Evolutionary conservation across 2,329 filamentous ascomycete species (phyloP).

Genomic region (Colletotrichum musicola): DNA sequence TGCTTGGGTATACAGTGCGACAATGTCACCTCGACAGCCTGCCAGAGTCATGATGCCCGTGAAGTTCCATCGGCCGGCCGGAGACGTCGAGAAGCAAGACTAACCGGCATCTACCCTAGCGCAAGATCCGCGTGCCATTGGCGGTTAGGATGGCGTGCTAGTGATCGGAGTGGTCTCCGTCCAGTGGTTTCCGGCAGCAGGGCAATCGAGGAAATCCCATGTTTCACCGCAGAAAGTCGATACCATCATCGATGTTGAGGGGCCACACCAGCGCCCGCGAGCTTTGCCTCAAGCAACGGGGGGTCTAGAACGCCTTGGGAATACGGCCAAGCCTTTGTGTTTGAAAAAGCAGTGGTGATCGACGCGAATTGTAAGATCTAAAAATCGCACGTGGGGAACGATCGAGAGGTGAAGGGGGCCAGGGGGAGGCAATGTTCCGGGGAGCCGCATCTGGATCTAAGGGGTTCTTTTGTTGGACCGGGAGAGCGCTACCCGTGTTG

Average conservation of each 20-base stretch:
- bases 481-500: background rate
- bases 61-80: slow-evolving; percentile 14
- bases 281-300: background rate
- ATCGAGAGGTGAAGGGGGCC: background rate
- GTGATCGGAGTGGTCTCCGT: slow-evolving; percentile 16
- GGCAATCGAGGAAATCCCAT: slow-evolving; percentile 34
- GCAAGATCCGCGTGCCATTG: slow-evolving; percentile 31
- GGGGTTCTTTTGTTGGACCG: background rate
- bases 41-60: slow-evolving; percentile 23
- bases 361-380: slow-evolving; percentile 33
- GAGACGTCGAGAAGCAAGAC: slow-evolving; percentile 16
- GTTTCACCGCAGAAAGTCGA: slow-evolving; percentile 37
- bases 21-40: background rate
- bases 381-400: slow-evolving; percentile 31
- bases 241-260: slow-evolving; percentile 34
- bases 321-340: background rate
- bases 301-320: background rate
- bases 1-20: slow-evolving; percentile 3
- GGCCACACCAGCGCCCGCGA: background rate
- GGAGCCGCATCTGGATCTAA: slow-evolving; percentile 27
- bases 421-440: slow-evolving; percentile 23
- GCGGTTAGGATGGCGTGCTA: slow-evolving; percentile 27
- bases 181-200: background rate
- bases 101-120: slow-evolving; percentile 12
- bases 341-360: slow-evolving; percentile 5